Evolutionary conservation across 1,284 basidiomycete species (phyloP).

Genomic region (Tylopilus orsonianus): DNA sequence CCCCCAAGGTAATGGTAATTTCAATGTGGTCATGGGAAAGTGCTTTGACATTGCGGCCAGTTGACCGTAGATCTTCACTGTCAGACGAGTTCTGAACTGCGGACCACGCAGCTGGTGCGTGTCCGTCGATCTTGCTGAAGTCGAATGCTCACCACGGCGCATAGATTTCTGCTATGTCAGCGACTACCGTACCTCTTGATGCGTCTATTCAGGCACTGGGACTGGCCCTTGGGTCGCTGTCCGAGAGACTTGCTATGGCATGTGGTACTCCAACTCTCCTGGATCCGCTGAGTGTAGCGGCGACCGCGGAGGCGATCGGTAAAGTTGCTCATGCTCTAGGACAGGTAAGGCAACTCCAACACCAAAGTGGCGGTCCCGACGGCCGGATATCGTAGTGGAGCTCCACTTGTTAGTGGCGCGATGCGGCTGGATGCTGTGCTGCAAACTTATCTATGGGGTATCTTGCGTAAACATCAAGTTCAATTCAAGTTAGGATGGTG

Average conservation of each 20-base stretch:
- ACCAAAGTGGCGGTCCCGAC: constrained; percentile 21
- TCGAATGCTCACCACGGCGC: constrained; percentile 1
- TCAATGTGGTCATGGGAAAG: not conserved
- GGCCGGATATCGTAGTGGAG: constrained; percentile 19
- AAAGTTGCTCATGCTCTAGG: constrained; percentile 64
- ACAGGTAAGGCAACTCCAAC: constrained; percentile 58
- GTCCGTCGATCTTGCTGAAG: not conserved
- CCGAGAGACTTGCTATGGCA: constrained; percentile 48
- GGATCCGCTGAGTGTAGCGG: constrained; percentile 53
- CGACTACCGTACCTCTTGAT: constrained; percentile 22
- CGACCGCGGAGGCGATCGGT: constrained; percentile 67
- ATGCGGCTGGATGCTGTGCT: constrained; percentile 8
- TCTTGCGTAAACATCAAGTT: too few species aligned
- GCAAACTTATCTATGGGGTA: too few species aligned
- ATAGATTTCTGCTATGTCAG: constrained; percentile 21
- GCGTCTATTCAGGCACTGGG: constrained; percentile 51
- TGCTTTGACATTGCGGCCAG: constrained; percentile 21
- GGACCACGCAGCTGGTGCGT: constrained; percentile 19
- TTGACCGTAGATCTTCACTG: constrained; percentile 20
- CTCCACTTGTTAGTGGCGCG: constrained; percentile 10
- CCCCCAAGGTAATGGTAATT: constrained; percentile 34
- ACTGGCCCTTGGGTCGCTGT: constrained; percentile 51
- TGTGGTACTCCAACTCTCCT: constrained; percentile 38
- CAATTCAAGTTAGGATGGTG: too few species aligned
- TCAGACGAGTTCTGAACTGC: constrained; percentile 18